These are phyloP conservation scores for Rhododendron simsii DNA, from an alignment of 148 eudicot genomes.

Conservation along the genomic window DNA sequence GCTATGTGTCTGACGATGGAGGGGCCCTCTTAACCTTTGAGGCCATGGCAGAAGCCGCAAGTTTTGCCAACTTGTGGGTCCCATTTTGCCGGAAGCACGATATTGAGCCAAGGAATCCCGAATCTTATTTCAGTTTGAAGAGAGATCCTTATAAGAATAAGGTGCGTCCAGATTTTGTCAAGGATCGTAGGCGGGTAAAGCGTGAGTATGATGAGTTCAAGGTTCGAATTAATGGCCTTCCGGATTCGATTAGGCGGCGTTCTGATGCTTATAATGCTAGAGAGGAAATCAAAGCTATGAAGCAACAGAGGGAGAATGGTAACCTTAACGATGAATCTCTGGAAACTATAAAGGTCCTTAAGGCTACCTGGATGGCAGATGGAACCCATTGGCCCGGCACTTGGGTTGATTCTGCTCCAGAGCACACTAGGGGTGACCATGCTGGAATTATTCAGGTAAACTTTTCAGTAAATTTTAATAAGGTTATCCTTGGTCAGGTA, in stretches of 20 bases:
- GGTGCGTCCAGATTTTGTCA: conserved; percentile 75
- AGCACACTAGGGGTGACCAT: conserved; percentile 86
- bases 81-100: conserved; percentile 85
- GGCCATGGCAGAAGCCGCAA: conserved; percentile 97
- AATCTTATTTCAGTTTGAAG: conserved; percentile 67
- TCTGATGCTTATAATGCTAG: conserved; percentile 90
- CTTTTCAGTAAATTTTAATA: not conserved
- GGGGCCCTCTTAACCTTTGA: conserved; percentile 88
- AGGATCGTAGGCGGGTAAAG: conserved; percentile 86
- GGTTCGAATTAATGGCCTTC: conserved; percentile 85
- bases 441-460: conserved; percentile 93
- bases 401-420: conserved; percentile 60
- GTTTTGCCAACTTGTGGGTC: conserved; percentile 90
- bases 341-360: conserved; percentile 59
- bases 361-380: conserved; percentile 95
- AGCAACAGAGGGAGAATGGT: conserved; percentile 61
- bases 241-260: conserved; percentile 81
- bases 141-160: conserved; percentile 87
- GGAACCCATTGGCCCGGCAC: conserved; percentile 98
- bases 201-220: conserved; percentile 97
- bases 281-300: conserved; percentile 85
- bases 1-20: conserved; percentile 94
- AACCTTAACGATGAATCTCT: conserved; percentile 37
- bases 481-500: not conserved
- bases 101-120: conserved; percentile 91